phyloP scores from a whole-genome alignment of 1,284 basidiomycete genomes.

The Papiliotrema fonsecae region DNA sequence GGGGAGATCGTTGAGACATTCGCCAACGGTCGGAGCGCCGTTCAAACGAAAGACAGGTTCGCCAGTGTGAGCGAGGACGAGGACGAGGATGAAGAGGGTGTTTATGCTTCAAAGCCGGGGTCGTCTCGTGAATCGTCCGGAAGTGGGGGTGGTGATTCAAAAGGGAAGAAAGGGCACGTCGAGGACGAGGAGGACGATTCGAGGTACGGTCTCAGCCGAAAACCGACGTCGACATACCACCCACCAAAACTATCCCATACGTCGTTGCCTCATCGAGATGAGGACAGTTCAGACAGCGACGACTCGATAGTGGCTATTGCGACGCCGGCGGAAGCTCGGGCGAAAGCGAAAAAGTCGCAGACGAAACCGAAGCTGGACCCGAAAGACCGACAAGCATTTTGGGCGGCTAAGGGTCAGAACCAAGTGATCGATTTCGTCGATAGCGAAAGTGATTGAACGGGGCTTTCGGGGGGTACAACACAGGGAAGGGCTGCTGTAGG shows the following conservation, averaged over 20 bases:
- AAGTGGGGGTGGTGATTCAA: background rate
- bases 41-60: background rate
- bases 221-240: background rate
- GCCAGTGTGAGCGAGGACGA: constrained; percentile 6
- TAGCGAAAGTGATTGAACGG: constrained; percentile 1
- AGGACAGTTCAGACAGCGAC: background rate
- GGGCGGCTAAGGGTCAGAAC: constrained; percentile 8
- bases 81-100: background rate
- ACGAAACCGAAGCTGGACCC: background rate
- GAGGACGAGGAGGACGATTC: constrained; percentile 9
- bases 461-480: too few relatives aligned
- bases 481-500: too few relatives aligned
- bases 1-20: constrained; percentile 4
- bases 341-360: background rate
- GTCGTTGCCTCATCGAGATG: background rate
- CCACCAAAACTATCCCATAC: background rate
- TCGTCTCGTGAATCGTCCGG: background rate
- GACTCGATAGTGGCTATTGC: constrained; percentile 4
- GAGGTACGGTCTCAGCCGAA: constrained; percentile 8
- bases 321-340: background rate
- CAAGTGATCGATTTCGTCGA: background rate
- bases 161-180: constrained; percentile 5
- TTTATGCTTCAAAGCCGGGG: constrained; percentile 1
- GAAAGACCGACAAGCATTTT: constrained; percentile 10
- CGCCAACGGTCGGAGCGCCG: constrained; percentile 1